Evolutionary conservation across 495 filamentous ascomycete genomes (phyloP), one percentile per base, ranked within the genome.

Genomic region (Podospora pseudopauciseta): DNA sequence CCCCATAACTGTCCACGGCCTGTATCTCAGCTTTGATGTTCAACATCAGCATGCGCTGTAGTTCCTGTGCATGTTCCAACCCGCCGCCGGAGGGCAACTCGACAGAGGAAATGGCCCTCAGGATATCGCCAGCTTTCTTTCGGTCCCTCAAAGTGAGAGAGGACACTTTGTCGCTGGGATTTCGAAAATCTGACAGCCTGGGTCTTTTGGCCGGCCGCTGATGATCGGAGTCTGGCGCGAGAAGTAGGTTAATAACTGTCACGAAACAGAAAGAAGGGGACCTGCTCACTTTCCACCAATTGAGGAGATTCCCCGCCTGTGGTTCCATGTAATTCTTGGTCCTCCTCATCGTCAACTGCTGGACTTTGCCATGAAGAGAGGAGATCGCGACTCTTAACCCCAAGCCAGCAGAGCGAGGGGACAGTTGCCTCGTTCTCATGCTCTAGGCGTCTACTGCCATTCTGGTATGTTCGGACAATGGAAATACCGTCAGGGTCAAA

Each of bases 21-120:
- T 99, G 92, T 68, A 95, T 94, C 79, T 99, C 95, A 2, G 90
- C 92, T 75, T 99, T 99, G 63, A 92, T 68, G 71, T 91, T 91
- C 63, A 96, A 74, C 81, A 96, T 86, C 60, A 98, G 76, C 93
- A 98, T 97, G 4, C 84, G 77, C 79, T 96, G 94, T 70, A 98
- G 73, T 72, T 95, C 92, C 13, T 75, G 73, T 58, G 85, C 82
- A 80, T 88, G 88, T 32, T 86, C 83, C 1, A 64, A 65, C 16
- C 57, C 73, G 3, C 74, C 65, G 4, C 1, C 18, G 7, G 70
- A 63, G 5, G 71, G 23, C 5, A 54, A 13, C 0, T 63, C 59
- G 1, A 62, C 61, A 1, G 59, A 60, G 30, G 63, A 60, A 53
- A 80, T 71, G 55, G 82, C 87, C 11, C 80, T 82, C 65, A 99